phyloP scores from a whole-genome alignment of 2,329 filamentous ascomycete species.

The Hymenoscyphus linearis region DNA sequence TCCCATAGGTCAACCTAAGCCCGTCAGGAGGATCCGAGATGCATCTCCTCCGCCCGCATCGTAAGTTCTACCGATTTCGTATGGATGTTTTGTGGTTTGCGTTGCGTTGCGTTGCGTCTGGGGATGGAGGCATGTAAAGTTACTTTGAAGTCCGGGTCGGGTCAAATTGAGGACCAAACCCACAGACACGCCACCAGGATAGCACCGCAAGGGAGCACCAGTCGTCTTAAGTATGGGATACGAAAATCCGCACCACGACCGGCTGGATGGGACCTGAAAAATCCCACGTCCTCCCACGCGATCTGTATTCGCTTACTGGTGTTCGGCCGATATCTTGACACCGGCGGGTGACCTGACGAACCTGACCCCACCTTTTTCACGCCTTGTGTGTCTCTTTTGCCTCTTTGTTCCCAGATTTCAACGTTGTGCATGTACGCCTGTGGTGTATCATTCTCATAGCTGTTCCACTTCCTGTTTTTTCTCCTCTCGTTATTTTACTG shows the following conservation, averaged over 20 bases:
- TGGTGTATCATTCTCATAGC: constrained; percentile 7
- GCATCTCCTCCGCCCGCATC: constrained; percentile 35
- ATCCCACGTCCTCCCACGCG: constrained; percentile 11
- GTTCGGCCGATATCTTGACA: constrained; percentile 4
- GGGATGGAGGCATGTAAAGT: background rate
- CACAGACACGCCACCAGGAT: background rate
- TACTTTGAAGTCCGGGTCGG: no score
- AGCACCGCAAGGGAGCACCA: background rate
- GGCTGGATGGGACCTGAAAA: constrained; percentile 3
- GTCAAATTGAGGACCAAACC: background rate
- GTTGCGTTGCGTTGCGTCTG: background rate
- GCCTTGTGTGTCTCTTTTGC: background rate
- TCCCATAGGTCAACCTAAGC: constrained; percentile 11
- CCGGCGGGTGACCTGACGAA: constrained; percentile 10
- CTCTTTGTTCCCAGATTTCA: constrained; percentile 4
- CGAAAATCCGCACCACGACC: background rate
- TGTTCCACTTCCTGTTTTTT: constrained; percentile 2
- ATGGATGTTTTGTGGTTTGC: background rate
- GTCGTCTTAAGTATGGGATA: background rate
- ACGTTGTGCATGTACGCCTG: constrained; percentile 16
- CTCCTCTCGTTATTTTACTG: constrained; percentile 4
- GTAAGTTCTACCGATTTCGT: constrained; percentile 25
- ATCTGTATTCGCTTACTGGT: constrained; percentile 14
- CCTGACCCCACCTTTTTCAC: constrained; percentile 17
- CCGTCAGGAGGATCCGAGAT: constrained; percentile 23